Percentiles rank a stretch among this genome's conserved stretches.
phyloP scores from a whole-genome alignment of 805 yeast genomes.

The Kodamaea leandrae region DNA sequence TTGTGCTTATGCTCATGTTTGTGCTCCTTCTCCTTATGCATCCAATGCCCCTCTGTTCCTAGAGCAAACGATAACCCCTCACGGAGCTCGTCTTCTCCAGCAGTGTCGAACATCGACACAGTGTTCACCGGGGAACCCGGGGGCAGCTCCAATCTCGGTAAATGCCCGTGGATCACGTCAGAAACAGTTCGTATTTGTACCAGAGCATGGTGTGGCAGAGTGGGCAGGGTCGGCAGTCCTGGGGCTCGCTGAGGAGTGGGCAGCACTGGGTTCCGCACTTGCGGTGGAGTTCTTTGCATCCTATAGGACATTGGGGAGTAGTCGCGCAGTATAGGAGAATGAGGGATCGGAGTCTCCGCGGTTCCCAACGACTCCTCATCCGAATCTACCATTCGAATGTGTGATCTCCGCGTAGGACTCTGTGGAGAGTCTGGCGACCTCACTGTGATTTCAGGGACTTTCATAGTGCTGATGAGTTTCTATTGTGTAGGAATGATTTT shows the following conservation, averaged over 20 bases:
- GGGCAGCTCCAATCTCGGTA: constrained; percentile 1
- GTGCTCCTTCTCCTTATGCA: constrained; percentile 1
- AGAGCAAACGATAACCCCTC: constrained; percentile 35
- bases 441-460: background rate
- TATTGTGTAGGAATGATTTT: too few species aligned
- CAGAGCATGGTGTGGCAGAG: background rate
- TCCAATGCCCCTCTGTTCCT: constrained; percentile 21
- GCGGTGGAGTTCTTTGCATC: too few species aligned
- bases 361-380: background rate
- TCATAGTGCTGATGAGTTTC: too few species aligned
- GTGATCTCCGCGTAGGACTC: too few species aligned
- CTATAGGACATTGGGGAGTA: too few species aligned
- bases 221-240: background rate
- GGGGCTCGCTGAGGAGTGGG: too few species aligned
- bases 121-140: background rate
- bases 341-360: too few species aligned
- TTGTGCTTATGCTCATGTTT: background rate
- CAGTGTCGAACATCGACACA: constrained; percentile 22
- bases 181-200: background rate
- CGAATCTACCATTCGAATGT: background rate
- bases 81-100: constrained; percentile 31
- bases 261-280: too few species aligned
- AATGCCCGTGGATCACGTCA: constrained; percentile 1
- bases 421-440: background rate
- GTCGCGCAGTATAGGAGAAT: too few species aligned